phyloP scores from a whole-genome alignment of 495 filamentous ascomycete species.

The Talaromyces thailandensis region DNA sequence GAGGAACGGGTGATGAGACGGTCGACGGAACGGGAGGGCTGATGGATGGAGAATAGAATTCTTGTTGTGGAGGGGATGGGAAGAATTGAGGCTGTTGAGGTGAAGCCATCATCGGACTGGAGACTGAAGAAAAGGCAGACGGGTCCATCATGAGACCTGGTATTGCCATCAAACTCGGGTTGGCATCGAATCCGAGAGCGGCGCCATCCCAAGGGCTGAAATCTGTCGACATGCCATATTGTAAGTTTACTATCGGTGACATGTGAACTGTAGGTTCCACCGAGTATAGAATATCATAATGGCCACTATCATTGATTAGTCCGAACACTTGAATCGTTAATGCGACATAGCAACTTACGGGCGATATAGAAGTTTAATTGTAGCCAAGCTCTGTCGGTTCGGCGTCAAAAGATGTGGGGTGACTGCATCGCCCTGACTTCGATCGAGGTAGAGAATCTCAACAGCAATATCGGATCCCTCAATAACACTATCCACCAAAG shows the following conservation, averaged over 20 bases:
- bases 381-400: slow-evolving; percentile 41
- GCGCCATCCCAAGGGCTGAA: slow-evolving; percentile 31
- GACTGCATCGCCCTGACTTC: slow-evolving; percentile 69
- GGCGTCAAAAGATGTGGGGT: slow-evolving; percentile 65
- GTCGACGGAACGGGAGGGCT: slow-evolving; percentile 3
- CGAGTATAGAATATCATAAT: slow-evolving; percentile 93
- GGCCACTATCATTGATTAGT: slow-evolving; percentile 44
- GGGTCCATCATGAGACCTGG: slow-evolving; percentile 36
- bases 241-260: slow-evolving; percentile 36
- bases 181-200: slow-evolving; percentile 40
- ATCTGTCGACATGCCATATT: slow-evolving; percentile 36
- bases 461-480: slow-evolving; percentile 65
- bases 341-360: slow-evolving; percentile 41
- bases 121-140: slow-evolving; percentile 22
- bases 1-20: slow-evolving; percentile 11
- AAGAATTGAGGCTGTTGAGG: slow-evolving; percentile 22
- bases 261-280: slow-evolving; percentile 42
- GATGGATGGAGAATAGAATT: slow-evolving; percentile 9
- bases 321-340: slow-evolving; percentile 7
- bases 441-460: slow-evolving; percentile 86
- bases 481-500: slow-evolving; percentile 70
- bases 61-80: slow-evolving; percentile 22
- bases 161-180: slow-evolving; percentile 43
- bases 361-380: slow-evolving; percentile 58
- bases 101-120: slow-evolving; percentile 37